Evolutionary conservation across 306 rosid species (phyloP), one percentile per base, ranked within the genome.

Genomic region (Medicago arabica): DNA sequence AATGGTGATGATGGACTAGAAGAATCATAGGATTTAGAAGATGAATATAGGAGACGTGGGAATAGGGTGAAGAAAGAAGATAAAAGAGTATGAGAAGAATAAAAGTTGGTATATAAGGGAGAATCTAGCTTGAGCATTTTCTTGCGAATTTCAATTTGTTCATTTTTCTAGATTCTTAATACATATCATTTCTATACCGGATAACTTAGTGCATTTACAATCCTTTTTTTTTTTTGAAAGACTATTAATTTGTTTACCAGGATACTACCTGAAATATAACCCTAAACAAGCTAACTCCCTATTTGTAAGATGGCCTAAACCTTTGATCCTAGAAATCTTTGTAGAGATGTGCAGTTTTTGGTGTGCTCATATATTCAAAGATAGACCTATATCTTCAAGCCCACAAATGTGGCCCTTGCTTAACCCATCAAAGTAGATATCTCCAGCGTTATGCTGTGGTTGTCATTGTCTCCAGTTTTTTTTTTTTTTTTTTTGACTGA

Each of bases 151-250:
- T 36, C 66, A 59, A 60, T 60, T 60, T 36, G 23, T 19, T 36
- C 39, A 34, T 73, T 80, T 80, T 73, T 68, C 74, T 64, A 3
- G 53, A 72, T 17, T 65, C 49, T 65, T 73, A 39, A 43, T 43
- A 43, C 54, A 7, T 9, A 16, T 49, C 4, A 58, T 66, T 46
- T 78, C 17, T 53, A 25, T 40, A 31, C 38, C 0, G 5, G 28
- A 54, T 49, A 51, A 15, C 17, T 78, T 40, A 1, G 21, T 38
- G 17, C 78, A 17, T 64, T 15, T 63, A 23, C n/a, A 43, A 18
- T 71, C 61, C 15, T 41, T 63, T 50, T 72, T 9, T 53, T 54
- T 17, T 40, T n/a, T n/a, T n/a, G 78, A 7, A 13, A 41, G 50
- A 47, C 64, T 43, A 9, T 62, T 23, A 23, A 23, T 8, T 58